A percentile compares a stretch with the other conserved stretches of the same genome.
phyloP scores from a whole-genome alignment of 176 grass and related monocot species.

The Juncus effusus region DNA sequence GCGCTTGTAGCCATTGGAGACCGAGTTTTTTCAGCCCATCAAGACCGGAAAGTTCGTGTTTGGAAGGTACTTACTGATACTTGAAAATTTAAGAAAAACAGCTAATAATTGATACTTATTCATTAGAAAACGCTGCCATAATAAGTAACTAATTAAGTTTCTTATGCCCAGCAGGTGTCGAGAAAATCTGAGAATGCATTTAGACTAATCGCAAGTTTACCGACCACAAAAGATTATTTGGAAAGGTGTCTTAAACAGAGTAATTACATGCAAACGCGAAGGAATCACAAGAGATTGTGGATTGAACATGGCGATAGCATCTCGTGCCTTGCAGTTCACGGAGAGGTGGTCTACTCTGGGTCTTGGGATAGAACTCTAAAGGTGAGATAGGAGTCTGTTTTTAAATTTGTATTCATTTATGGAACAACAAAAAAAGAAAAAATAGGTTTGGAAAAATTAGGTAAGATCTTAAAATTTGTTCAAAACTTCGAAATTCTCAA shows the following conservation, averaged over 20 bases:
- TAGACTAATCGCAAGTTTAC: slow-evolving; percentile 67
- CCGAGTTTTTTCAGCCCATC: slow-evolving; percentile 83
- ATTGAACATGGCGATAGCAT: slow-evolving; percentile 98
- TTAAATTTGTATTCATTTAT: too few species aligned
- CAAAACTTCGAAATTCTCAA: too few species aligned
- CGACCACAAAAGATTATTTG: slow-evolving; percentile 71
- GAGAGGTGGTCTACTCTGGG: slow-evolving; percentile 56
- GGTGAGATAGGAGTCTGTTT: slow-evolving; percentile 13
- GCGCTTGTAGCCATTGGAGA: slow-evolving; percentile 56
- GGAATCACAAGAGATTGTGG: slow-evolving; percentile 57
- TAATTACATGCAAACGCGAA: slow-evolving; percentile 63
- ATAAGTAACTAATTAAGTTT: too few species aligned
- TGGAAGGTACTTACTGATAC: slow-evolving; percentile 45
- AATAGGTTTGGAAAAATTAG: too few species aligned
- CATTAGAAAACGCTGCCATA: too few species aligned
- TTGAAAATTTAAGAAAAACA: too few species aligned
- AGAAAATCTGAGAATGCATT: slow-evolving; percentile 64
- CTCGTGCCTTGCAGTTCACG: slow-evolving; percentile 86
- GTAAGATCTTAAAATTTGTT: too few species aligned
- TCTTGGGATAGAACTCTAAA: slow-evolving; percentile 94
- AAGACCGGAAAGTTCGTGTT: slow-evolving; percentile 77
- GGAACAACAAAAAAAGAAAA: too few species aligned
- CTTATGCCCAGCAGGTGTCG: slow-evolving; percentile 1
- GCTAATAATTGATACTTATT: too few species aligned
- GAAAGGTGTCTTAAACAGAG: slow-evolving; percentile 55